These are phyloP conservation scores for Neltuma alba DNA, from an alignment of 306 rosid species.

Conservation along the genomic window DNA sequence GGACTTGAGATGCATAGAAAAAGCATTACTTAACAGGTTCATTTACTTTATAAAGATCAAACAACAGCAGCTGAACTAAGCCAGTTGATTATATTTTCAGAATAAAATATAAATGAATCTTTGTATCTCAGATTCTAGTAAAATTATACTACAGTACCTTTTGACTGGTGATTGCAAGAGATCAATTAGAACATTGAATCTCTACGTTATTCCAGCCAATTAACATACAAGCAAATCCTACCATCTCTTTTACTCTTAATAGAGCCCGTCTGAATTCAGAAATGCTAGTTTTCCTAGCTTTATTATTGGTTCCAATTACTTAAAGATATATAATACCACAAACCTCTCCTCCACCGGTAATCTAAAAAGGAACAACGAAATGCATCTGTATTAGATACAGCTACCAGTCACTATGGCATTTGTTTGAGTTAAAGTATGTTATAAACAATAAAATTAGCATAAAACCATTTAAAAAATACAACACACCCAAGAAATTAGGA, in stretches of 20 bases:
- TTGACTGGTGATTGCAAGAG: neutral
- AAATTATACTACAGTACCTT: neutral
- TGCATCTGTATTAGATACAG: neutral
- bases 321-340: too few relatives aligned
- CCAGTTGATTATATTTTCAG: neutral
- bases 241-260: neutral
- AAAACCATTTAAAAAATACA: too few relatives aligned
- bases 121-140: neutral
- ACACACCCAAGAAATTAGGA: too few relatives aligned
- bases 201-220: neutral
- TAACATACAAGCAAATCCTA: neutral
- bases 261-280: neutral
- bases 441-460: too few relatives aligned
- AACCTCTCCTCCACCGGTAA: neutral
- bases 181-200: neutral
- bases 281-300: neutral
- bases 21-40: neutral
- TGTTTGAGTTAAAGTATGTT: neutral
- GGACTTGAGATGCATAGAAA: neutral
- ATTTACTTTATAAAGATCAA: neutral
- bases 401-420: neutral
- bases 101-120: neutral
- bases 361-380: neutral
- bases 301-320: neutral
- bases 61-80: neutral